Evolutionary conservation across 2,329 filamentous ascomycete genomes (phyloP), one percentile per base, ranked within the genome.

Genomic region (Venturia carpophila): DNA sequence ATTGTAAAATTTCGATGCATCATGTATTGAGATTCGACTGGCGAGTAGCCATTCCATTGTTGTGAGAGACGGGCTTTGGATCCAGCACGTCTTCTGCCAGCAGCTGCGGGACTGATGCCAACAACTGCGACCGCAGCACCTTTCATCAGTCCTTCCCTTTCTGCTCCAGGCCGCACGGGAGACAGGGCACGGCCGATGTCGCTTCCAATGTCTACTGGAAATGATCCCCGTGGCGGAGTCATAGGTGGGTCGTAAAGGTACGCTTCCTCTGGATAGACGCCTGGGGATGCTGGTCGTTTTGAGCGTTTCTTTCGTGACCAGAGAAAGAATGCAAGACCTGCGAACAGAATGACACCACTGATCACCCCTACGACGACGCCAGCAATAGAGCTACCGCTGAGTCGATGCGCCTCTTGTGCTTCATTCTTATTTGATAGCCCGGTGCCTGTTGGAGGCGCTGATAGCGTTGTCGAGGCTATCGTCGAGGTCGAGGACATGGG

Each of bases 241-340:
- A 66, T 63, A 19, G 64, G 64, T 41, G 65, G 65, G 21, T 66
- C 65, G 63, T 66, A 66, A 6, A 66, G 65, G 47, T 66, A 66
- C 21, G 65, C 65, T 61, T 66, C 65, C 19, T 66, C n/a, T 24
- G 65, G 65, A 41, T 66, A 66, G 52, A 66, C 42, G 27, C 34
- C 30, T 15, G 63, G 52, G 13, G 34, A 47, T 15, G 11, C 17
- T 2, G 43, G 34, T 34, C 42, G 30, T n/a, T 21, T 37, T 58
- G 41, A 13, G 1, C 63, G 17, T 60, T n/a, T 60, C 1, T 37
- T 45, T 17, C 45, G 63, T 30, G 21, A 63, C 52, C 55, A 37
- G 37, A 58, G 43, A 21, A 66, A 43, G 17, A 65, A 1, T 34
- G 43, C 21, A 10, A 60, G 27, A 21, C 21, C 37, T 37, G 19